Evolutionary conservation across 2,329 filamentous ascomycete genomes (phyloP).

Genomic region (Ambrosiella xylebori): DNA sequence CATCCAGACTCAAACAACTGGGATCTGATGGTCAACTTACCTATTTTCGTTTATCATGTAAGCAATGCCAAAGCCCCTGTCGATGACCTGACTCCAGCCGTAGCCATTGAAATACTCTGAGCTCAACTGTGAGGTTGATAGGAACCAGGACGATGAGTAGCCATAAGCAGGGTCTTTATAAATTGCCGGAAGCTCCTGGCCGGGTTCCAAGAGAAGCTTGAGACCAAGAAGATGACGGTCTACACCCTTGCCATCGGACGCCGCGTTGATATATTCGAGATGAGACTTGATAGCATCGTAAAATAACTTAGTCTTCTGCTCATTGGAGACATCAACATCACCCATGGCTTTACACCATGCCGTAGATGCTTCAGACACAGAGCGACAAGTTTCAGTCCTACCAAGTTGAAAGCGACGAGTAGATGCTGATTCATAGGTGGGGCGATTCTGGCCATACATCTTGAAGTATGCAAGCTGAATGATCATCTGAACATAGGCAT

Average conservation of each 20-base stretch:
- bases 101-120: conserved; percentile 98
- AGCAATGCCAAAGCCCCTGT: conserved; percentile 89
- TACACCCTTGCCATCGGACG: conserved; percentile 81
- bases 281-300: conserved; percentile 67
- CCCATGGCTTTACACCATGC: conserved; percentile 80
- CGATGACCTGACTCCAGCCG: conserved; percentile 95
- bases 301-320: conserved; percentile 57
- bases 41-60: conserved; percentile 99
- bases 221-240: conserved; percentile 95
- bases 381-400: conserved; percentile 87
- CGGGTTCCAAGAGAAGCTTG: conserved; percentile 70
- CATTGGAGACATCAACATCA: conserved; percentile 45
- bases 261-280: conserved; percentile 77
- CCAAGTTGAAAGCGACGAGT: conserved; percentile 92
- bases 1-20: too few species aligned
- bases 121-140: conserved; percentile 77
- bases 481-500: conserved; percentile 95
- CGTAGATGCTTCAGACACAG: conserved; percentile 77
- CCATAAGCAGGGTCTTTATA: conserved; percentile 73
- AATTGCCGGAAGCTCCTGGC: conserved; percentile 64
- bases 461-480: conserved; percentile 98
- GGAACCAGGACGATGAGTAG: conserved; percentile 78
- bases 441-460: conserved; percentile 96
- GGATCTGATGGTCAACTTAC: neutral
- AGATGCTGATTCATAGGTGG: conserved; percentile 92